Evolutionary conservation across 2,329 filamentous ascomycete genomes (phyloP), one percentile per base, ranked within the genome.

Genomic region (Zalaria obscura): DNA sequence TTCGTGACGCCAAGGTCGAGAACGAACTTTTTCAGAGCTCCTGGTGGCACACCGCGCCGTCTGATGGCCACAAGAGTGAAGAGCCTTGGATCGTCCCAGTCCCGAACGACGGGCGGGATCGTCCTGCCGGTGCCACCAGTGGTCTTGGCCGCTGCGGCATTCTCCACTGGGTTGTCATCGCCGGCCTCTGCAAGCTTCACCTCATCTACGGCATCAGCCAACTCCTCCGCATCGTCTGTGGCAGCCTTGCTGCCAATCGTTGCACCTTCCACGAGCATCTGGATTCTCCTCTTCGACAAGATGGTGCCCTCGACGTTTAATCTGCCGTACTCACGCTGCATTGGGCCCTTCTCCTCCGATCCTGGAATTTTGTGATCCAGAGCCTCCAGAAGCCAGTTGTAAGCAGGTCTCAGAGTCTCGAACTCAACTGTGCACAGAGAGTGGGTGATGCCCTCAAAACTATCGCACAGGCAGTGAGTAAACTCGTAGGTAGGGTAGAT

Each of bases 401-500:
- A 98, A 33, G 84, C 91, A 37, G 83, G 79, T 45, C 89, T 70
- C 18, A 83, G 82, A 40, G 84, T 76, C 49, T 88, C 78, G 54
- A 96, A 95, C 59, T 96, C 91, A 2, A 83, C 89, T 0, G 91
- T 96, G 59, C 89, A 96, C 18, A 96, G 69, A 9, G 82, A 89
- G 66, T 95, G 89, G 0, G 88, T 88, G 54, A 96, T 93, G 11
- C 75, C 75, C 61, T 98, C 91, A 49, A 94, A 85, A 50, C 83
- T 88, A 70, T 96, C 91, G 53, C 84, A 89, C 25, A 95, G 69
- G 60, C 84, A 93, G 66, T 93, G 85, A 5, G 58, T 60, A 58
- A 93, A 93, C 59, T 94, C 88, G 55, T 95, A 95, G 0, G 89
- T 93, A 0, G 91, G 91, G 59, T 94, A 95, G 48, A 95, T 93